These are phyloP conservation scores for Leishmania major DNA, from an alignment of 208 protist species.

Conservation along the genomic window DNA sequence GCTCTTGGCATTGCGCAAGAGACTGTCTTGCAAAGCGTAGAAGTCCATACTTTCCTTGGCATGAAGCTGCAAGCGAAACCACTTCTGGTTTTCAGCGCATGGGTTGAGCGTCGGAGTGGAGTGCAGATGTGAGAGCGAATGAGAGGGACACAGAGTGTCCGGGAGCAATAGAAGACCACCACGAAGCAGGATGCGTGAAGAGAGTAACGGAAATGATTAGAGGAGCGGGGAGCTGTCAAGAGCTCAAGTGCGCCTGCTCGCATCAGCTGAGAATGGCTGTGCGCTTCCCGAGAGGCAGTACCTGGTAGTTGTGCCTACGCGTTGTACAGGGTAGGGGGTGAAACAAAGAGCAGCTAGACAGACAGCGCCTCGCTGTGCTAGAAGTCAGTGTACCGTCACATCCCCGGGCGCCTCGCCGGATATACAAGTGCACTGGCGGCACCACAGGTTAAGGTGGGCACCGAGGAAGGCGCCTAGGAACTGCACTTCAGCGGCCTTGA, in stretches of 20 bases:
- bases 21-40: slow-evolving; percentile 68
- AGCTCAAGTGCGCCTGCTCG: background rate
- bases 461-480: background rate
- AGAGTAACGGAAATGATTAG: background rate
- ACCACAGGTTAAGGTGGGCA: background rate
- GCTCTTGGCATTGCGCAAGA: slow-evolving; percentile 27
- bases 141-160: background rate
- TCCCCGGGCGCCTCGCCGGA: background rate
- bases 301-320: background rate
- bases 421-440: background rate
- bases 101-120: background rate
- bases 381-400: background rate
- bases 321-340: background rate
- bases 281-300: background rate
- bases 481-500: background rate
- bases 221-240: background rate
- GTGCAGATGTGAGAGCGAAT: slow-evolving; percentile 9
- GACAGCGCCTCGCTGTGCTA: background rate
- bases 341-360: background rate
- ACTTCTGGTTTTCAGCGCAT: background rate
- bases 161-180: slow-evolving; percentile 8
- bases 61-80: background rate
- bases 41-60: slow-evolving; percentile 61
- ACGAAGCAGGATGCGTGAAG: background rate
- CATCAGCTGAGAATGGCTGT: background rate